phyloP scores from a whole-genome alignment of 106 monocot species.

The Platanthera zijinensis region DNA sequence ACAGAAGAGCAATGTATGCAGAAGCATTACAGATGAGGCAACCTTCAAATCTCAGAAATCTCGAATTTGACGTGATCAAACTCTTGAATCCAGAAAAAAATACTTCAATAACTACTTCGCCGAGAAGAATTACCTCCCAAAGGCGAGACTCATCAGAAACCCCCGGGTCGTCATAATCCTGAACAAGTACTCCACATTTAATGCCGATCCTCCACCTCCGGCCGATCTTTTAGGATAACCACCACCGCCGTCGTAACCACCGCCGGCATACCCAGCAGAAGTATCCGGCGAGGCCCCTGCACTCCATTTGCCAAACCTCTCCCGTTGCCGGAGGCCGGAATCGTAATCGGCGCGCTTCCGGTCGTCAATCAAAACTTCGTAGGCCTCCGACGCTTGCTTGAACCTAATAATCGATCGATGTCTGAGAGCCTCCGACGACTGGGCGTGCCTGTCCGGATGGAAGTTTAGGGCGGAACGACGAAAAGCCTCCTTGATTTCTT shows the following conservation, averaged over 20 bases:
- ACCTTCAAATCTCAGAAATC: too few species aligned
- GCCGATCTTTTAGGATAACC: slow-evolving; percentile 6
- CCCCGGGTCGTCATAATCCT: slow-evolving; percentile 38
- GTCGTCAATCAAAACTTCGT: slow-evolving; percentile 66
- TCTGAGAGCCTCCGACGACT: slow-evolving; percentile 29
- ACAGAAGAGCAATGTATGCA: too few species aligned
- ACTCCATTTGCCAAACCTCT: background rate
- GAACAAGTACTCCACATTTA: slow-evolving; percentile 40
- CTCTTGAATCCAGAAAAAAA: too few species aligned
- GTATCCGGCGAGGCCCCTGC: slow-evolving; percentile 13
- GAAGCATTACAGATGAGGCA: too few species aligned
- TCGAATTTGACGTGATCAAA: too few species aligned
- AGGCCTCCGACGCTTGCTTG: slow-evolving; percentile 64
- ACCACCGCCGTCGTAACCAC: slow-evolving; percentile 20
- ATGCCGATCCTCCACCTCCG: slow-evolving; percentile 7
- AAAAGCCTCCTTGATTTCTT: slow-evolving; percentile 83
- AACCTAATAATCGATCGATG: slow-evolving; percentile 41
- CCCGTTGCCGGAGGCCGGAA: background rate
- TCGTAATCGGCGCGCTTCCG: slow-evolving; percentile 55
- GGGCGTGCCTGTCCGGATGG: slow-evolving; percentile 76
- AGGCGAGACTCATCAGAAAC: slow-evolving; percentile 48
- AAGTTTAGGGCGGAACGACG: slow-evolving; percentile 58
- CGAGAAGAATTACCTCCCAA: slow-evolving; percentile 40
- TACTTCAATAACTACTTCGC: too few species aligned
- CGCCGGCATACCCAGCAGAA: slow-evolving; percentile 3